A percentile compares a stretch with the other conserved stretches of the same genome.
These are phyloP conservation scores for Cyamopsis tetragonoloba DNA, from an alignment of 306 rosid genomes.

Conservation along the genomic window DNA sequence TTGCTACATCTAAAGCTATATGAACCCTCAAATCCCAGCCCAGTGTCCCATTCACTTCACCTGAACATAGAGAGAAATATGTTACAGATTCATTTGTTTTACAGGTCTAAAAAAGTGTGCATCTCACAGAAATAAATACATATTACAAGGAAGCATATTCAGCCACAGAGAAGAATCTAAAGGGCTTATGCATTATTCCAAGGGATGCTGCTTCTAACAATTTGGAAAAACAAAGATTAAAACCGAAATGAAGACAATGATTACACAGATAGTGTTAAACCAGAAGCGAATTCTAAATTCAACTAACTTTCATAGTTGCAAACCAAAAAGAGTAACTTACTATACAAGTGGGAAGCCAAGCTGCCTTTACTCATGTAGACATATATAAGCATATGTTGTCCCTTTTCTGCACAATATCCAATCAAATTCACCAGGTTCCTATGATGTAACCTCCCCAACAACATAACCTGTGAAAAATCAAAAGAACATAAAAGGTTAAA, in stretches of 20 bases:
- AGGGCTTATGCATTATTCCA: neutral
- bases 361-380: slow-evolving; percentile 92
- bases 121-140: neutral
- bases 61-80: slow-evolving; percentile 36
- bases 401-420: slow-evolving; percentile 90
- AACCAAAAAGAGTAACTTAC: slow-evolving; percentile 44
- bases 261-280: too few species aligned
- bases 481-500: slow-evolving; percentile 13
- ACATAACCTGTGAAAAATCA: slow-evolving; percentile 63
- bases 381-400: slow-evolving; percentile 86
- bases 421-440: slow-evolving; percentile 90
- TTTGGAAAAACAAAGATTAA: neutral
- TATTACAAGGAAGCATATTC: neutral
- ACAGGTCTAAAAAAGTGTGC: neutral
- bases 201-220: neutral
- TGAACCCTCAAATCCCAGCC: slow-evolving; percentile 89
- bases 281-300: neutral
- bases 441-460: slow-evolving; percentile 96
- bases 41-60: slow-evolving; percentile 53
- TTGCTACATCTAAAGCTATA: slow-evolving; percentile 82
- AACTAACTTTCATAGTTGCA: neutral
- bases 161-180: too few species aligned
- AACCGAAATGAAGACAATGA: too few species aligned
- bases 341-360: slow-evolving; percentile 90
- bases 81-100: too few species aligned